Percentiles rank a stretch among this genome's conserved stretches.
phyloP scores from a whole-genome alignment of 257 asterid species.

The Nicotiana attenuata region DNA sequence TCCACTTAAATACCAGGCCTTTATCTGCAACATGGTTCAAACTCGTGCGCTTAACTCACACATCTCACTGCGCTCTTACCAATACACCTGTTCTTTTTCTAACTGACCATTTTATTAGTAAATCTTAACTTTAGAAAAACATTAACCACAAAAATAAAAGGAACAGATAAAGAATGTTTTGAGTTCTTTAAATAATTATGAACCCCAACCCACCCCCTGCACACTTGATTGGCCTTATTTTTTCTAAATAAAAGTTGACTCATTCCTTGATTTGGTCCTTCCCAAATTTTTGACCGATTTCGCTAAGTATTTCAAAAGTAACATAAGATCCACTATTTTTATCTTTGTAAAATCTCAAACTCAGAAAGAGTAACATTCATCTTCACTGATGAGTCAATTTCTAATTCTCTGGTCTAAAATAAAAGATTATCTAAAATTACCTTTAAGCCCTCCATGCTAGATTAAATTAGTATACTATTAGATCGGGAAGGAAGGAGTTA shows the following conservation, averaged over 20 bases:
- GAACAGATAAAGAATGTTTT: neutral
- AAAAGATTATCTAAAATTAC: neutral
- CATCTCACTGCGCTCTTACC: neutral
- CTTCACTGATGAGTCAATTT: neutral
- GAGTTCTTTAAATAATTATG: neutral
- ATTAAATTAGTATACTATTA: neutral
- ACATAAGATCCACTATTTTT: neutral
- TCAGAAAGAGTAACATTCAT: neutral
- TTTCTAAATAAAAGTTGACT: neutral
- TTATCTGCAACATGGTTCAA: neutral
- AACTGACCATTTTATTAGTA: neutral
- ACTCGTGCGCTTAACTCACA: neutral
- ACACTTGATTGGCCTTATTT: neutral
- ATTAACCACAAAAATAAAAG: neutral
- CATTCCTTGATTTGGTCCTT: neutral
- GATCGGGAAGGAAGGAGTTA: neutral
- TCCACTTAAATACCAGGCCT: neutral
- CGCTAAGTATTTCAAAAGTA: neutral
- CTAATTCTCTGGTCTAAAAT: neutral
- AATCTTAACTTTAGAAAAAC: neutral
- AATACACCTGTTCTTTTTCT: neutral
- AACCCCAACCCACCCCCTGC: too few species aligned
- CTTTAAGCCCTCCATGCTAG: neutral
- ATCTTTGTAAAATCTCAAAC: conserved; percentile 4
- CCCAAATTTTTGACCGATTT: neutral